Conservation (phyloP, 1,284 basidiomycete species). For the Boletellus deceptivus region DNA sequence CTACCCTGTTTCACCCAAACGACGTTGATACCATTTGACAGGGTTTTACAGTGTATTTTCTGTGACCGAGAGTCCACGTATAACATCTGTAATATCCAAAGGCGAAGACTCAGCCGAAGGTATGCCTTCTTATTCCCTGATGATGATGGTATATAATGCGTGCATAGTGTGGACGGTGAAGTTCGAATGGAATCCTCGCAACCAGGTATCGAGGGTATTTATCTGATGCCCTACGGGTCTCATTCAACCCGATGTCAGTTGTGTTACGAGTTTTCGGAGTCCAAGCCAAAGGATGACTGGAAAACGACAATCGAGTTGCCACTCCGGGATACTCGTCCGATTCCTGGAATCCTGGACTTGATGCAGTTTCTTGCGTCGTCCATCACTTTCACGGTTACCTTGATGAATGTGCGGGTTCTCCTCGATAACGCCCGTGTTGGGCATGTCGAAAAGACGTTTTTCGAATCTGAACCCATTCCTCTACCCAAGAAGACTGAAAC, state of each 20-base stretch:
- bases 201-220: too few relatives aligned
- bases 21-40: background rate
- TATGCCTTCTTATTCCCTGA: background rate
- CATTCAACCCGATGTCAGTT: too few relatives aligned
- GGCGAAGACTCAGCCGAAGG: background rate
- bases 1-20: background rate
- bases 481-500: constrained; percentile 47
- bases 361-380: constrained; percentile 87
- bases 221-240: too few relatives aligned
- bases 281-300: constrained; percentile 39
- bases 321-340: constrained; percentile 75
- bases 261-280: background rate
- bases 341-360: constrained; percentile 82
- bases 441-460: constrained; percentile 66
- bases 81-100: background rate
- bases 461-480: constrained; percentile 51
- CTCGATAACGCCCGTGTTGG: constrained; percentile 76
- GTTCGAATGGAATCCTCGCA: too few relatives aligned
- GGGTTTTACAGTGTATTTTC: constrained; percentile 12
- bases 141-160: background rate
- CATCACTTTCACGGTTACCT: constrained; percentile 87
- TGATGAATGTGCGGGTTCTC: constrained; percentile 75
- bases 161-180: too few relatives aligned
- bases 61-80: background rate
- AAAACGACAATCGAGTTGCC: constrained; percentile 92